These are phyloP conservation scores for Suillus bovinus DNA, from an alignment of 768 basidiomycete genomes.

Conservation along the genomic window DNA sequence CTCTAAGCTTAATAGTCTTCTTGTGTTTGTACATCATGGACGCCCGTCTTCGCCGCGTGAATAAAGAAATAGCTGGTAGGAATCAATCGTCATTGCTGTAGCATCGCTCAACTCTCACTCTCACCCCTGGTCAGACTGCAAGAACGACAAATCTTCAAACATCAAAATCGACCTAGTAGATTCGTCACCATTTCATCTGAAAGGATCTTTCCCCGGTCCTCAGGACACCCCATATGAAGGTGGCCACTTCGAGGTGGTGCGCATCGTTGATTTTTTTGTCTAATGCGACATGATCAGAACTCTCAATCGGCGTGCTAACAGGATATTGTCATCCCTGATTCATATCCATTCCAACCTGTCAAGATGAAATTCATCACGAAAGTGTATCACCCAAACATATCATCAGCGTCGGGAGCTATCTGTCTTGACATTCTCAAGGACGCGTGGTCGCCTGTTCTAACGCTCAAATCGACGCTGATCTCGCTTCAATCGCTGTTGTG, in stretches of 20 bases:
- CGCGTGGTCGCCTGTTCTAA: constrained; percentile 94
- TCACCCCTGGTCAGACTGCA: constrained; percentile 66
- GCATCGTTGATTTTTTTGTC: constrained; percentile 32
- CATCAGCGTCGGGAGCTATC: constrained; percentile 92
- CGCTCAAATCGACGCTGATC: constrained; percentile 94
- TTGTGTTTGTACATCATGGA: constrained; percentile 54
- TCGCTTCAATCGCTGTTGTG: constrained; percentile 92
- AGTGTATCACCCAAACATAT: constrained; percentile 95
- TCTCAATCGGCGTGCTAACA: constrained; percentile 28
- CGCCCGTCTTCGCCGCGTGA: constrained; percentile 85
- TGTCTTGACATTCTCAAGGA: constrained; percentile 87
- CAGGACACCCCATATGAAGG: constrained; percentile 93
- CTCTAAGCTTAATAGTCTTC: not conserved
- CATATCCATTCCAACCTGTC: constrained; percentile 90
- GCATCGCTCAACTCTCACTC: constrained; percentile 4
- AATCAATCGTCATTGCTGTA: not conserved
- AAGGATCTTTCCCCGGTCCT: constrained; percentile 89
- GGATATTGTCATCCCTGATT: constrained; percentile 93
- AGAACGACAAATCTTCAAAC: constrained; percentile 89
- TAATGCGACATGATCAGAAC: constrained; percentile 5
- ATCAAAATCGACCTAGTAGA: constrained; percentile 88
- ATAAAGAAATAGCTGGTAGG: constrained; percentile 90
- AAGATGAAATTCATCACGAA: constrained; percentile 99
- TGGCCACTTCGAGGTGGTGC: constrained; percentile 86
- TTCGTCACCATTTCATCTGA: constrained; percentile 88